phyloP scores from a whole-genome alignment of 257 asterid species.

The Lithospermum erythrorhizon region DNA sequence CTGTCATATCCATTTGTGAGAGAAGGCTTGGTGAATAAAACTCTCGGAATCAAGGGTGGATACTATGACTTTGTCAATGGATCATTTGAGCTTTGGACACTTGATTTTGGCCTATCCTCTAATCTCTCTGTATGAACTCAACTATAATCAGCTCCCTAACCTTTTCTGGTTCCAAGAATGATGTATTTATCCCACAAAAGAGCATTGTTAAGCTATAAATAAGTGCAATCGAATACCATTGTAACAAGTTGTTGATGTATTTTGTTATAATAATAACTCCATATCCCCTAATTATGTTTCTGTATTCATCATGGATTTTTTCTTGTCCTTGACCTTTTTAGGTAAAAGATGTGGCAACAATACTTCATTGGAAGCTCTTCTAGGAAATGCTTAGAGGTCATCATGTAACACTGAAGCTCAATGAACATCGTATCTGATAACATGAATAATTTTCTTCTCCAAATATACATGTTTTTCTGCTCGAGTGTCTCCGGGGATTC shows the following conservation, averaged over 20 bases:
- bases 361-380: constrained; percentile 34
- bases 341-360: constrained; percentile 34
- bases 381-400: constrained; percentile 15
- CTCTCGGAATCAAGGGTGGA: constrained; percentile 83
- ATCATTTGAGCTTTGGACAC: constrained; percentile 87
- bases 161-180: constrained; percentile 19
- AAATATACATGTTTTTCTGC: neutral
- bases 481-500: neutral
- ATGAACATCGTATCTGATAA: neutral
- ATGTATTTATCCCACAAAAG: constrained; percentile 23
- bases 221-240: neutral
- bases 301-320: constrained; percentile 32
- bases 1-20: constrained; percentile 82
- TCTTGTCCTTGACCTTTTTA: constrained; percentile 20
- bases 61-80: constrained; percentile 77
- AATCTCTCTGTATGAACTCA: constrained; percentile 71
- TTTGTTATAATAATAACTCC: constrained; percentile 9
- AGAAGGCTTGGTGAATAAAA: constrained; percentile 74
- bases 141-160: constrained; percentile 23
- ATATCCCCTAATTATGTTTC: constrained; percentile 12
- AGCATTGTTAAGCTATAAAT: neutral
- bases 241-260: neutral
- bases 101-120: constrained; percentile 65
- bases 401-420: constrained; percentile 11
- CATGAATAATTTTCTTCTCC: neutral